Base-by-base conservation (phyloP, 495 filamentous ascomycete species). In the Letharia lupina region DNA sequence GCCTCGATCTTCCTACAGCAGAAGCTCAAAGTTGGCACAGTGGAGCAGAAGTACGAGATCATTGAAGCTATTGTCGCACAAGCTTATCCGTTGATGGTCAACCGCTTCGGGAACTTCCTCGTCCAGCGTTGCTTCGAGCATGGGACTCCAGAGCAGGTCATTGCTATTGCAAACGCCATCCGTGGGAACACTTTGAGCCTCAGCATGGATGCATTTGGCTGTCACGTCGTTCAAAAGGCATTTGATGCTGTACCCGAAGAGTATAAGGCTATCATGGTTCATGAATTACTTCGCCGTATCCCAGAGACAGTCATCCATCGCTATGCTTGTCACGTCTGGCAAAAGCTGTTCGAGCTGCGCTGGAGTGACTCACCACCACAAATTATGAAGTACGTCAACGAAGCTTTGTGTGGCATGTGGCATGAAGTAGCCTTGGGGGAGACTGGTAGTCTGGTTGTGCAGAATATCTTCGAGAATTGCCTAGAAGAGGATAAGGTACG, bases 391-490 rank as follows among this genome's bases (percentile, higher is more conserved):
- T 96, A 93, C 71, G 94, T 98, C 73, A 98, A 98, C 72, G 94
- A 98, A 68, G 89, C 94, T 42, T 82, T 98, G 41, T 85, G 86
- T 67, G 94, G 93, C 61, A 97, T 97, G 91, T 98, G 94, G 94
- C 93, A 98, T 71, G 93, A 98, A 71, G 94, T 98, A 69, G 95
- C 94, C 44, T 79, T 96, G 48, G 94, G 94, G 33, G 94, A 98
- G 79, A 98, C 94, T 12, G 94, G 94, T 58, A 98, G 94, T 71
- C 81, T 98, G 69, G 94, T 98, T 42, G 94, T 98, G 63, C 94
- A 98, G 77, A 98, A 98, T 73, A 98, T 98, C 71, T 98, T 98
- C 73, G 94, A 98, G 77, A 98, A 98, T 72, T 98, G 94, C 72
- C 84, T 98, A 18, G 94, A 98, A 71, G 93, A 97, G 74, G 94